Base-by-base conservation (phyloP, 2,329 filamentous ascomycete genomes). In the Fusarium pininemorale region DNA sequence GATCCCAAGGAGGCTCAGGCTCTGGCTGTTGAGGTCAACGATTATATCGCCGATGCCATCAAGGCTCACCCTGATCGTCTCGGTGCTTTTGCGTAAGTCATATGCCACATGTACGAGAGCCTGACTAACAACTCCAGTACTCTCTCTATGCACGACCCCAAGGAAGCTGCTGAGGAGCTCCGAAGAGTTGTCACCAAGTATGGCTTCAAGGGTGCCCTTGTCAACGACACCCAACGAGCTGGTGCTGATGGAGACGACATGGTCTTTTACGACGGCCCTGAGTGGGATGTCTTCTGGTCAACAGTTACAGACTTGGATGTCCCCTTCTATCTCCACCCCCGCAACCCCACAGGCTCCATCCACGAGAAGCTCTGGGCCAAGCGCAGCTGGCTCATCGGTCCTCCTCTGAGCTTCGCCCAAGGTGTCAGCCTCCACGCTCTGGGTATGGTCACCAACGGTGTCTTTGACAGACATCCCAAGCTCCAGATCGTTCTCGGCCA, bases 241-340 rank as follows among this genome's bases (percentile, higher is more conserved):
- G 89, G 89, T 7, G 71, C 82, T 0, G 87, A 90, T 65, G 90
- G 89, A 42, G 88, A 91, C 63, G 86, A 86, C 30, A 88, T 90
- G 83, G 82, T 92, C 78, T 92, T 91, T 82, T 92, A 92, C 81
- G 91, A 92, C 76, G 82, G 85, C 14, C 84, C 87, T 0, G 85
- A 88, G 68, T 93, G 87, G 85, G 89, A 90, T 72, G 79, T 86
- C 28, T 92, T 92, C 84, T 92, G 90, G 90, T 77, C 84, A 18
- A 87, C 86, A 1, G 85, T 87, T 14, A 84, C 84, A 4, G 87
- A 91, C 48, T 86, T 92, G 1, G 88, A 91, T 64, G 90, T 91
- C 0, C 90, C 90, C 1, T 85, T 92, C 55, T 92, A 92, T 75
- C 83, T 92, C 2, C 90, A 92, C 79, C 90, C 90, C 0, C 83